Evolutionary conservation across 805 yeast species (phyloP).

Genomic region (Candida taoyuanica): DNA sequence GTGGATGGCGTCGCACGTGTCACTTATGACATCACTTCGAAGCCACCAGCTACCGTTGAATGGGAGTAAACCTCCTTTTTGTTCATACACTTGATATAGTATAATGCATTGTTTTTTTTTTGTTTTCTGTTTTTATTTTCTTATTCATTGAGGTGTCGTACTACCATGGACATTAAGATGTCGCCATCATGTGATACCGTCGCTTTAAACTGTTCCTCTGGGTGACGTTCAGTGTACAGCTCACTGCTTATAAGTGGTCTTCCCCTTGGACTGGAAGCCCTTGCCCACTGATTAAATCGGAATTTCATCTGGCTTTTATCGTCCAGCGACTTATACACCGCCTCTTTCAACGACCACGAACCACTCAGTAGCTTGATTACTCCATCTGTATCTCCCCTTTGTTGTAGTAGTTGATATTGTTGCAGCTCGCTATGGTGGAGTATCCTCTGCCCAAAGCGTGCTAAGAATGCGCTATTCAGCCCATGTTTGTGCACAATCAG

Average conservation of each 20-base stretch:
- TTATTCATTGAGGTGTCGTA: constrained; percentile 31
- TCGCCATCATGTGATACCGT: constrained; percentile 66
- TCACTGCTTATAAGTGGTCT: constrained; percentile 39
- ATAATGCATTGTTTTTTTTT: constrained; percentile 3
- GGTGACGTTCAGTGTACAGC: constrained; percentile 26
- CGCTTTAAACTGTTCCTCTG: constrained; percentile 45
- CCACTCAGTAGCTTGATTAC: constrained; percentile 43
- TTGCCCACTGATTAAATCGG: constrained; percentile 57
- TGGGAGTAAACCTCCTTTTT: constrained; percentile 66
- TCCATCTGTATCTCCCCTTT: constrained; percentile 20
- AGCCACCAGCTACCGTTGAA: constrained; percentile 99
- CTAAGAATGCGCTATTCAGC: constrained; percentile 26
- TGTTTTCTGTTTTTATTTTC: no score
- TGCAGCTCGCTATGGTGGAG: constrained; percentile 47
- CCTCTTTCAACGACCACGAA: constrained; percentile 74
- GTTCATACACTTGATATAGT: background rate
- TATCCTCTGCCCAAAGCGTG: constrained; percentile 41
- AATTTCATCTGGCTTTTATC: constrained; percentile 45
- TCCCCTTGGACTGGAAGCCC: constrained; percentile 36
- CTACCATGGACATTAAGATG: constrained; percentile 49
- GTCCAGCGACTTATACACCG: constrained; percentile 58
- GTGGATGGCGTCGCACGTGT: constrained; percentile 99
- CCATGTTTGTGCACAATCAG: constrained; percentile 35
- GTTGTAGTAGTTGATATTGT: constrained; percentile 23
- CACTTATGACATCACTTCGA: constrained; percentile 96